A percentile compares a stretch with the other conserved stretches of the same genome.
These are phyloP conservation scores for Sporisorium scitamineum DNA, from an alignment of 1,284 basidiomycete species.

Conservation along the genomic window DNA sequence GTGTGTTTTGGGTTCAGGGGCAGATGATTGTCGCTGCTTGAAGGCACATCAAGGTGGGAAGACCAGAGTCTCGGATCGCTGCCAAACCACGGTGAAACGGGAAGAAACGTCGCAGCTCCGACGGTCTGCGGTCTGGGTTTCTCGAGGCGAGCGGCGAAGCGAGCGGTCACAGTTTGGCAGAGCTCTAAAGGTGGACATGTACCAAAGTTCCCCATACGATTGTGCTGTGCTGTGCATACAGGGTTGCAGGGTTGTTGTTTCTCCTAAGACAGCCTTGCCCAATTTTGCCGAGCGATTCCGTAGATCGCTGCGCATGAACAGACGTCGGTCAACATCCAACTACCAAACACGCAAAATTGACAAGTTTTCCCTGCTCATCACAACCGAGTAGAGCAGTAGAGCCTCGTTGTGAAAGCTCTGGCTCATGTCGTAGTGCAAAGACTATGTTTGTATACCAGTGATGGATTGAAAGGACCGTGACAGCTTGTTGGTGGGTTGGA, in stretches of 20 bases:
- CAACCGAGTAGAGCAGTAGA: too few relatives aligned
- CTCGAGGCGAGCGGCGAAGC: not conserved
- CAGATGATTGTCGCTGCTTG: not conserved
- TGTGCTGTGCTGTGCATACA: too few relatives aligned
- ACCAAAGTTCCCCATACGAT: too few relatives aligned
- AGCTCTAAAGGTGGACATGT: too few relatives aligned
- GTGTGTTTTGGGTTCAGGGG: not conserved
- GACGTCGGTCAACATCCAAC: not conserved
- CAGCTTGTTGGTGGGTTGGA: too few relatives aligned
- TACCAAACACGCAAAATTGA: not conserved
- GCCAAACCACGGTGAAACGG: not conserved
- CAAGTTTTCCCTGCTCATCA: too few relatives aligned
- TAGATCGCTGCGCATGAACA: not conserved
- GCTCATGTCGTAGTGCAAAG: too few relatives aligned
- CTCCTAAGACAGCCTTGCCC: not conserved
- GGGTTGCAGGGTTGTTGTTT: too few relatives aligned
- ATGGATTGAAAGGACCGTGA: too few relatives aligned
- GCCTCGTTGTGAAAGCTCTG: too few relatives aligned
- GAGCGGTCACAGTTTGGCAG: not conserved
- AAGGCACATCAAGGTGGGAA: not conserved
- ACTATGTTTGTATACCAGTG: too few relatives aligned
- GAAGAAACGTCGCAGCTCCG: conserved; percentile 31
- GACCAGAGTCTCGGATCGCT: not conserved
- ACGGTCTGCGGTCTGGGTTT: conserved; percentile 8
- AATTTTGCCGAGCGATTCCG: not conserved